These are phyloP conservation scores for Coniochaeta hoffmannii DNA, from an alignment of 2,329 filamentous ascomycete genomes.

Conservation along the genomic window DNA sequence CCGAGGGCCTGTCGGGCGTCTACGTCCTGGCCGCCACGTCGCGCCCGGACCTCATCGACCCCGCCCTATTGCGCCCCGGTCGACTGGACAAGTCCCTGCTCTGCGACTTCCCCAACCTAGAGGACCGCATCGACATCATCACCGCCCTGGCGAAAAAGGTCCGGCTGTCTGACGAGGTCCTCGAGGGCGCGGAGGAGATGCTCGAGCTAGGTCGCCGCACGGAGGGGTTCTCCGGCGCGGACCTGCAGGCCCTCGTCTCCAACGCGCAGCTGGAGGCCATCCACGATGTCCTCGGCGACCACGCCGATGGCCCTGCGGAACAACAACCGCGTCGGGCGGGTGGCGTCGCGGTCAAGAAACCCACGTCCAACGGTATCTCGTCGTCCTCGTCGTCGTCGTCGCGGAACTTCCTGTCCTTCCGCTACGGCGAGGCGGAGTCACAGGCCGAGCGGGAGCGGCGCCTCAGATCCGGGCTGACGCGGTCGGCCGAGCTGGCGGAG, in stretches of 20 bases:
- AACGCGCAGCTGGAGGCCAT: constrained; percentile 97
- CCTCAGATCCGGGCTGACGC: constrained; percentile 36
- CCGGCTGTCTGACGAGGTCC: constrained; percentile 60
- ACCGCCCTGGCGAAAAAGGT: constrained; percentile 76
- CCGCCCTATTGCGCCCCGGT: constrained; percentile 82
- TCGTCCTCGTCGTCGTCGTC: constrained; percentile 18
- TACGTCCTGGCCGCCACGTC: constrained; percentile 95
- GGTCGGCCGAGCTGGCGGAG: constrained; percentile 57
- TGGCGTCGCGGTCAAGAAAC: constrained; percentile 24
- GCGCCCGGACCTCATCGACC: constrained; percentile 90
- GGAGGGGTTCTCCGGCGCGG: constrained; percentile 87
- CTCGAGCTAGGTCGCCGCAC: constrained; percentile 72
- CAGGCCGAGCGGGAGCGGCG: constrained; percentile 29
- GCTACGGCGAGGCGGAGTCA: constrained; percentile 59
- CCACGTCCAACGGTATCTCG: constrained; percentile 14
- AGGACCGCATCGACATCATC: constrained; percentile 85
- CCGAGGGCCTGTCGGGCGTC: constrained; percentile 87
- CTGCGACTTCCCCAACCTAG: constrained; percentile 75
- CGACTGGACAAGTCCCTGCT: constrained; percentile 88
- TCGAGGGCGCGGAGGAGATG: constrained; percentile 47
- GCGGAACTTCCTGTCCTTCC: constrained; percentile 70
- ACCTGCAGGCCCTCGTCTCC: constrained; percentile 89
- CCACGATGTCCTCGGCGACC: constrained; percentile 75
- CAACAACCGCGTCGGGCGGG: constrained; percentile 15
- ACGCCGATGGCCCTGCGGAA: too few relatives aligned